A percentile compares a stretch with the other conserved stretches of the same genome.
Evolutionary conservation across 441 rosid genomes (phyloP).

Genomic region (Raphanus hybrid): DNA sequence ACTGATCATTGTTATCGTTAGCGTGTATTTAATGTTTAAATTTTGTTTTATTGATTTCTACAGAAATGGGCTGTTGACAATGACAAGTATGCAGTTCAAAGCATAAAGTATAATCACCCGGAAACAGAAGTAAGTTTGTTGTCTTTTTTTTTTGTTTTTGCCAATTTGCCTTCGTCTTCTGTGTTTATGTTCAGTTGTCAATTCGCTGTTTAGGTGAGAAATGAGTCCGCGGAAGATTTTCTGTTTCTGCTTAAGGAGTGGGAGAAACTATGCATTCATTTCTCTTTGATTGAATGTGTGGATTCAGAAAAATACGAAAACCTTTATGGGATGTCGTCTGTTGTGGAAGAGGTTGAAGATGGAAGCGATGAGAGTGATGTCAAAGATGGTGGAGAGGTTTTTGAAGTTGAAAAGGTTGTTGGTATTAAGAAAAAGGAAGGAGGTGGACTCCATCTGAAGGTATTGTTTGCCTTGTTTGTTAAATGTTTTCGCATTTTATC

Average conservation of each 20-base stretch:
- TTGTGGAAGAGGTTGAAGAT: slow-evolving; percentile 35
- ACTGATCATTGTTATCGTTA: neutral
- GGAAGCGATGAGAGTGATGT: slow-evolving; percentile 26
- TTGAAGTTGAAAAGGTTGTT: slow-evolving; percentile 60
- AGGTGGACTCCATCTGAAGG: slow-evolving; percentile 60
- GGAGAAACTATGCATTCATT: slow-evolving; percentile 57
- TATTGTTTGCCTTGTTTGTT: slow-evolving; percentile 7
- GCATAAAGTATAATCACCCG: slow-evolving; percentile 65
- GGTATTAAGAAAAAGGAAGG: slow-evolving; percentile 45
- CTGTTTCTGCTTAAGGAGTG: slow-evolving; percentile 61
- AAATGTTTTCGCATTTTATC: neutral
- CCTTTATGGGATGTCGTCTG: slow-evolving; percentile 31
- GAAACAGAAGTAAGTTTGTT: slow-evolving; percentile 54
- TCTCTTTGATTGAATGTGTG: slow-evolving; percentile 43
- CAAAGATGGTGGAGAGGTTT: slow-evolving; percentile 48
- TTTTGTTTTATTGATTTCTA: slow-evolving; percentile 11
- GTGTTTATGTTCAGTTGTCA: neutral
- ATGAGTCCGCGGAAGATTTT: slow-evolving; percentile 68
- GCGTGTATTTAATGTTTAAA: neutral
- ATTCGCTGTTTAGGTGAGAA: slow-evolving; percentile 58
- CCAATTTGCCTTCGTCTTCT: neutral
- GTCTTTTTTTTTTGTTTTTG: neutral
- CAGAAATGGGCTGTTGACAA: slow-evolving; percentile 88
- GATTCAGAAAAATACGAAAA: slow-evolving; percentile 33
- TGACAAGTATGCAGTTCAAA: slow-evolving; percentile 60